Evolutionary conservation across 352 stramenopile species (phyloP), one percentile per base, ranked within the genome.

Genomic region (Phytophthora agathidicida): DNA sequence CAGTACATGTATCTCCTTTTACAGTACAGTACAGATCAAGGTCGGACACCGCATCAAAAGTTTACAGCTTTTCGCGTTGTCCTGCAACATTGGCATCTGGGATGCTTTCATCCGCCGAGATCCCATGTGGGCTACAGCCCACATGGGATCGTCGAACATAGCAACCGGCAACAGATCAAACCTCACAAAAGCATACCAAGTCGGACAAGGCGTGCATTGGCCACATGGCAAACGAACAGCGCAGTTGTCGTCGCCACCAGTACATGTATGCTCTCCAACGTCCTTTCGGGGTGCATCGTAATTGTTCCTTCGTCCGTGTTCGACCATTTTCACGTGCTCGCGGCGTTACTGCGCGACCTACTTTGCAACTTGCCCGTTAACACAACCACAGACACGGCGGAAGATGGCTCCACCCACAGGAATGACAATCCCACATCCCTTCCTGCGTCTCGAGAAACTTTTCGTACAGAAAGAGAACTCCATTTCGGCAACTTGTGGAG

Each of bases 391-490:
- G n/a, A 60, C 45, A 9, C 22, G 10, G 14, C 37, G 35, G n/a
- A 30, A 60, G 19, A 57, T 61, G 35, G 35, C 27, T 59, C 32
- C 22, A 52, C 39, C 61, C 61, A 71, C 30, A 66, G 30, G 33
- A 71, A 62, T 66, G 36, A 65, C 48, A 66, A 71, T 71, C 61
- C 55, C 38, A 49, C 60, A 65, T 57, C 41, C 46, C 55, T 62
- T 46, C 55, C n/a, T 35, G 23, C 8, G 16, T 16, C 14, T 51
- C 42, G 33, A 23, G 26, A 44, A 26, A 37, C 22, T 33, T 51
- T 51, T 63, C 28, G 17, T 42, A 20, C 37, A 20, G 22, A 49
- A 19, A 22, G n/a, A 26, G n/a, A 19, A 36, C 16, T 22, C 16
- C 44, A 28, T 37, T 45, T 26, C 47, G 24, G n/a, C n/a, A 53